These are phyloP conservation scores for Tetracentron sinense DNA, from an alignment of 164 flowering plant genomes.

Conservation along the genomic window DNA sequence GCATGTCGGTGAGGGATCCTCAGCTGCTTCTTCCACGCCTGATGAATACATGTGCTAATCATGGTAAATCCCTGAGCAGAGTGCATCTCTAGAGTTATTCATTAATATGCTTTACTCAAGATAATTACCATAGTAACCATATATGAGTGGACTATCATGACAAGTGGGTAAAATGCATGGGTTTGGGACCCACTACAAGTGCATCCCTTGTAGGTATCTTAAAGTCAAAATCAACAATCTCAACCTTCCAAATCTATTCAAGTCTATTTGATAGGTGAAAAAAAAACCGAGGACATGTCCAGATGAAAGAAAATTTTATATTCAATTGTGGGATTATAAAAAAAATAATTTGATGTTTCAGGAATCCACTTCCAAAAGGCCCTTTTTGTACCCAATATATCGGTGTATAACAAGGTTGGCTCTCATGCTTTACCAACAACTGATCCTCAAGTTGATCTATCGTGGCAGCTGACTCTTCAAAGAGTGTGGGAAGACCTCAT, in stretches of 20 bases:
- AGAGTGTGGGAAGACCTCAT: conserved; percentile 71
- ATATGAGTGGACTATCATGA: neutral
- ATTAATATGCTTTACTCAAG: neutral
- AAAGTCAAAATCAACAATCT: too few relatives aligned
- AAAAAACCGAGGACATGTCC: neutral
- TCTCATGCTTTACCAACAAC: conserved; percentile 35
- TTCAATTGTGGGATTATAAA: neutral
- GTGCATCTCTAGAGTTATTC: neutral
- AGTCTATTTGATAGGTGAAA: neutral
- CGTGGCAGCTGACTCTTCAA: conserved; percentile 87
- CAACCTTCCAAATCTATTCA: too few relatives aligned
- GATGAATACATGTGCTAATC: conserved; percentile 62
- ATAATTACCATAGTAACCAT: neutral
- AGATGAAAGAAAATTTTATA: neutral
- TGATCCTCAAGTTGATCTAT: conserved; percentile 67
- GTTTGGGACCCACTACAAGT: neutral
- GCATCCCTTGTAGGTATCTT: neutral
- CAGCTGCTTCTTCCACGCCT: conserved; percentile 73
- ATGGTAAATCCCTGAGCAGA: conserved; percentile 43
- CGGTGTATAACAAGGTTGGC: conserved; percentile 74
- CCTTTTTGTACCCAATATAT: conserved; percentile 80
- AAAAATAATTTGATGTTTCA: conserved; percentile 27
- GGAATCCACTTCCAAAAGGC: conserved; percentile 91
- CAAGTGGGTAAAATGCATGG: neutral
- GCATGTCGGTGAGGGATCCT: conserved; percentile 96